Base-by-base conservation (phyloP, 345 rosid species). In the Eucalyptus decipiens region DNA sequence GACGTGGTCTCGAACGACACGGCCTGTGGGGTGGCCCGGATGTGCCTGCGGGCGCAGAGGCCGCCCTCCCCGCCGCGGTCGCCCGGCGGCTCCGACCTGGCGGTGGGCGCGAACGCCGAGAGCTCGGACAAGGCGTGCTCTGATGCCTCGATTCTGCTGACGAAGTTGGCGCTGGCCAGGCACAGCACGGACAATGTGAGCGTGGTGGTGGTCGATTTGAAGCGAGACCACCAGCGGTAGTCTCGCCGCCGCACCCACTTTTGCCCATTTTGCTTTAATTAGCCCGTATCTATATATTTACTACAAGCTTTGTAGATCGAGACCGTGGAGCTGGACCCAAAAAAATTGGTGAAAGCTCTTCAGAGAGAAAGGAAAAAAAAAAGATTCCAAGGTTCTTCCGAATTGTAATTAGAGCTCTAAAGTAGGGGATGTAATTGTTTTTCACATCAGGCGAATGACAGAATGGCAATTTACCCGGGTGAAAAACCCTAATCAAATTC, bases 91-190 rank as follows among this genome's bases (percentile, higher is more conserved):
- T 48, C 91, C 45, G 93, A 91, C 8, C 72, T 89, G 17, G 89
- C 87, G 11, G 93, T 88, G 15, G 88, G 91, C 3, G 90, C 69
- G 30, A 87, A 87, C 5, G 83, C 54, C 0, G 93, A 90, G 86
- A 92, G 93, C 89, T 94, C 95, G 12, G 95, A 95, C 88, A 93
- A 94, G 91, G 97, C 97, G 11, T 96, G 99, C 60, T 89, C 89
- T 37, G 99, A 97, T 88, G 99, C 99, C 17, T 94, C 99, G 2
- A 88, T 94, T 8, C 89, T 97, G 92, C 89, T 97, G 90, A 97
- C 99, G 12, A 97, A 96, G 90, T 80, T 97, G 91, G 99, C 99
- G 26, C 91, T 97, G 89, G 98, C 97, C 2, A 93, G 98, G 90
- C 93, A 90, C 60, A 96, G 98, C 56, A 58, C 93, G 56, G 99